Evolutionary conservation across 202 grass and related monocot genomes (phyloP), one percentile per base, ranked within the genome.

Genomic region (Brachypodium distachyon): DNA sequence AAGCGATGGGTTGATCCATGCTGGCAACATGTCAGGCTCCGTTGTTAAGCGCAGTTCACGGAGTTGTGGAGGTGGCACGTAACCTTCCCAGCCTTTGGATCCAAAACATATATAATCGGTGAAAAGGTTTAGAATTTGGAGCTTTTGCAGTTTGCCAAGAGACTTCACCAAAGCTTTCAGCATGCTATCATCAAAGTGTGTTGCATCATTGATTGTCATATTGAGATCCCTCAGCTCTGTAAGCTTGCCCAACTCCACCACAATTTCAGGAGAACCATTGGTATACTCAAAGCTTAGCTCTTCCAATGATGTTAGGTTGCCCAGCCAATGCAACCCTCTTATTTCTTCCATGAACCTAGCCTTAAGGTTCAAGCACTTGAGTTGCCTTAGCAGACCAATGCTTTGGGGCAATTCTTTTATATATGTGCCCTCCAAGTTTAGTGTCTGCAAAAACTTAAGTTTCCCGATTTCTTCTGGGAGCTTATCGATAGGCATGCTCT

Each of bases 371-470:
- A 61, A 1, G 31, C 31, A 61, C 58, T n/a, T 19, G 29, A 65
- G 65, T 10, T 48, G 2, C 14, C 25, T 42, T 16, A 69, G 0
- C 41, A 12, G 14, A 46, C 3, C 23, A 48, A 28, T 0, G 18
- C 65, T 62, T 10, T 40, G 12, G 26, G 65, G 65, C 14, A 69
- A n/a, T 47, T 49, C 42, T 28, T 48, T 0, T 32, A 69, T 32
- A 0, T 0, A 0, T 10, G 8, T 47, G 2, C 1, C 4, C 1
- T 0, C 0, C 16, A 69, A 16, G 0, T 46, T 3, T 4, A 69
- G 26, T 11, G 33, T 62, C 18, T 62, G 33, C 33, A 62, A 62
- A 3, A 13, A 22, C 4, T 21, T 12, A 0, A 64, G 22, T 9
- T 77, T 26, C 42, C 65, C 65, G 17, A 69, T 32, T 18, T 69